Percentiles rank a stretch among this genome's conserved stretches.
Evolutionary conservation across 129 eudicot genomes (phyloP).

Genomic region (Chrysanthemum makinoi): DNA sequence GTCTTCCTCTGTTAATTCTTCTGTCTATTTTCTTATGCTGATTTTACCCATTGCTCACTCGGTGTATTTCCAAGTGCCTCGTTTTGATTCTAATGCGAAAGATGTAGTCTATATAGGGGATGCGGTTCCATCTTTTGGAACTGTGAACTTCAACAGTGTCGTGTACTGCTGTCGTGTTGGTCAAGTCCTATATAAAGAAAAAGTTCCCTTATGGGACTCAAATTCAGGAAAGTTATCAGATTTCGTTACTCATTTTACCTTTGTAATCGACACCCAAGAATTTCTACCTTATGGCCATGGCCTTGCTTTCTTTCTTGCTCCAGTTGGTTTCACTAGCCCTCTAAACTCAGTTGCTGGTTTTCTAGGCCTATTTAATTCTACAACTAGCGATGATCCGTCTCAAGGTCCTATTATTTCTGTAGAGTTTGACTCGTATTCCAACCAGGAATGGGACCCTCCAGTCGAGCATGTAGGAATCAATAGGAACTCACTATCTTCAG

Average conservation of each 20-base stretch:
- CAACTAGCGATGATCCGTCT: constrained; percentile 29
- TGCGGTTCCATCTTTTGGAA: constrained; percentile 42
- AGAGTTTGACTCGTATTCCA: constrained; percentile 49
- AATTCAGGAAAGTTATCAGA: constrained; percentile 32
- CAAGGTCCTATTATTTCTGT: constrained; percentile 35
- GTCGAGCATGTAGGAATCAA: constrained; percentile 49
- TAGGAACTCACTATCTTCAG: constrained; percentile 37
- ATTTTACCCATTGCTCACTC: constrained; percentile 24
- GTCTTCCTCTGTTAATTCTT: neutral
- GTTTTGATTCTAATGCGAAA: constrained; percentile 24
- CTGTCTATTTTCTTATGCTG: constrained; percentile 6
- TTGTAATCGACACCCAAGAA: constrained; percentile 34
- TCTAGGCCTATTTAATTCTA: constrained; percentile 44
- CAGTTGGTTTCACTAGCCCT: constrained; percentile 40
- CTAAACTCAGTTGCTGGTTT: constrained; percentile 52
- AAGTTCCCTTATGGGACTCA: constrained; percentile 43
- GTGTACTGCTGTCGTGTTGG: constrained; percentile 39
- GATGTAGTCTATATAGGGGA: constrained; percentile 43
- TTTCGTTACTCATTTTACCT: constrained; percentile 44
- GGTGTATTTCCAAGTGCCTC: constrained; percentile 32
- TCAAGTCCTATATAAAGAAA: constrained; percentile 35
- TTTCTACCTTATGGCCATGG: constrained; percentile 37
- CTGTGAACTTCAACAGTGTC: constrained; percentile 28
- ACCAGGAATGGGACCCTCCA: constrained; percentile 46
- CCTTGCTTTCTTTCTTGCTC: constrained; percentile 53